Base-by-base conservation (phyloP, 495 filamentous ascomycete species). In the Hyaloscypha finlandica region DNA sequence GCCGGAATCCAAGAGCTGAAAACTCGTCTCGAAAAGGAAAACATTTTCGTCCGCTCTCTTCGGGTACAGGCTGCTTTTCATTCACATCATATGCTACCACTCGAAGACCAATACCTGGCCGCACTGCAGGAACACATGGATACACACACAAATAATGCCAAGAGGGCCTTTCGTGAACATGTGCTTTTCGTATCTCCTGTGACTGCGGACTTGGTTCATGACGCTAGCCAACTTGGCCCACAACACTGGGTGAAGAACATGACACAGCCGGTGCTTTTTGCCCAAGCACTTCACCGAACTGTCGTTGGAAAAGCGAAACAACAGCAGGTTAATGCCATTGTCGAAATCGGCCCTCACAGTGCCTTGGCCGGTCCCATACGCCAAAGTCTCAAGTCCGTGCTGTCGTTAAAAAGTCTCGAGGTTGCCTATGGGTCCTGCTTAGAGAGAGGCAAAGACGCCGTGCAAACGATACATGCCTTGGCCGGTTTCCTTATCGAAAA, bases 41-140 rank as follows among this genome's bases (percentile, higher is more conserved):
- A 79, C 14, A 60, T 83, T 19, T 88, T 88, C 70, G 77, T 74
- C 52, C 78, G 85, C 45, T 74, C 76, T 4, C 79, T 89, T 0
- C 73, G 77, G 19, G 85, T 89, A n/a, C 77, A 83, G 25, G 76
- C 80, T 22, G 87, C 86, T 2, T 90, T 86, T 66, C 88, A 90
- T 68, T 89, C 86, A 1, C 78, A 81, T 61, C 83, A 89, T 64
- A 89, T 90, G 81, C 70, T 77, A 60, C 65, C 78, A 42, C 72
- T 80, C 22, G 74, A 76, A 58, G 75, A 79, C 58, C 75, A 73
- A 31, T 81, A 81, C 30, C 35, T 20, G 31, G 19, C 6, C 8
- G 8, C 6, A 9, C 58, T 35, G 12, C 25, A n/a, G n/a, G n/a
- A n/a, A n/a, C n/a, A n/a, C n/a, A n/a, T n/a, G n/a, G n/a, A n/a